A percentile compares a stretch with the other conserved stretches of the same genome.
phyloP scores from a whole-genome alignment of 1,284 basidiomycete species.

The Trichosporon inkin region DNA sequence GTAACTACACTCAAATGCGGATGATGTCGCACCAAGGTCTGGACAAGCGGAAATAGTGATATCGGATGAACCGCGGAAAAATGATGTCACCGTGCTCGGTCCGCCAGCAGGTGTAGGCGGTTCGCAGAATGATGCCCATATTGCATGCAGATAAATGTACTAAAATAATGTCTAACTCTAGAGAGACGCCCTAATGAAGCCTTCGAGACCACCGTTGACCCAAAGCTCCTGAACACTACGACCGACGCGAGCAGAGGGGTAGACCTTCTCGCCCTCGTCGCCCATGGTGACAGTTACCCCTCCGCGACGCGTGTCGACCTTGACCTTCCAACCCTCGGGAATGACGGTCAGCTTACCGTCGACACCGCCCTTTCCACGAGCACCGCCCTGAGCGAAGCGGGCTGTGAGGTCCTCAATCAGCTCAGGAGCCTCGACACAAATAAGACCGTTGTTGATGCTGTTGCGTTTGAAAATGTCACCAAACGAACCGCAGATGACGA shows the following conservation, averaged over 20 bases:
- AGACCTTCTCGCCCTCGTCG: slow-evolving; percentile 56
- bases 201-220: slow-evolving; percentile 55
- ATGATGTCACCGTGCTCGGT: neutral
- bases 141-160: neutral
- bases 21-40: no score
- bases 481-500: slow-evolving; percentile 94
- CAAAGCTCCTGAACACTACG: slow-evolving; percentile 84
- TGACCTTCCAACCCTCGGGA: slow-evolving; percentile 59
- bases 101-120: no score
- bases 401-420: slow-evolving; percentile 80
- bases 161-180: slow-evolving; percentile 22
- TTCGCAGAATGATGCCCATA: neutral
- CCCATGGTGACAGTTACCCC: slow-evolving; percentile 57
- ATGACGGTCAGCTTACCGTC: slow-evolving; percentile 77
- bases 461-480: slow-evolving; percentile 99
- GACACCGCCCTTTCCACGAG: slow-evolving; percentile 68
- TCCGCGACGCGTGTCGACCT: slow-evolving; percentile 68
- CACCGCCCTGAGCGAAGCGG: slow-evolving; percentile 66
- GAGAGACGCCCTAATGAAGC: slow-evolving; percentile 54
- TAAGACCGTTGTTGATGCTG: slow-evolving; percentile 96
- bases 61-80: neutral
- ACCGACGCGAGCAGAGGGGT: slow-evolving; percentile 71
- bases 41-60: neutral
- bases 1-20: no score
- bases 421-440: slow-evolving; percentile 88